These are phyloP conservation scores for Gastrodia elata DNA, from an alignment of 106 monocot genomes.

Conservation along the genomic window DNA sequence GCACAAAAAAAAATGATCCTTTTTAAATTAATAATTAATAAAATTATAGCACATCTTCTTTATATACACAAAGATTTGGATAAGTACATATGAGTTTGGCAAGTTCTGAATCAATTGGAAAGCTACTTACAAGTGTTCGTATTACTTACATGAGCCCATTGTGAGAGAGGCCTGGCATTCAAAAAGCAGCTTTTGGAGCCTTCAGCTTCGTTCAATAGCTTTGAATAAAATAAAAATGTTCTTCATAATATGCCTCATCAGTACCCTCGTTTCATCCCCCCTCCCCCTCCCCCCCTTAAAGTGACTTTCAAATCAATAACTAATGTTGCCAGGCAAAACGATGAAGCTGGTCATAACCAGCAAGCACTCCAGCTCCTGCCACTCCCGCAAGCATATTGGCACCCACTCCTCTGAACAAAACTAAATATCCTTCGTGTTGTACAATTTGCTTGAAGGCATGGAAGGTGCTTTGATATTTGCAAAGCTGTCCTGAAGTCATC, in stretches of 20 bases:
- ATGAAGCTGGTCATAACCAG: conserved; percentile 76
- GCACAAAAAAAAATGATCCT: not conserved
- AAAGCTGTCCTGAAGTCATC: conserved; percentile 70
- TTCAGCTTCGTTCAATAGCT: not conserved
- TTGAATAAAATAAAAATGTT: not conserved
- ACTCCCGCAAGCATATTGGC: conserved; percentile 94
- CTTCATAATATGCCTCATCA: not conserved
- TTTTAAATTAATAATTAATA: not conserved
- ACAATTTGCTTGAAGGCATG: conserved; percentile 64
- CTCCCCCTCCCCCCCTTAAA: conserved; percentile 15
- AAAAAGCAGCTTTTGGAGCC: not conserved
- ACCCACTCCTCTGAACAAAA: conserved; percentile 61
- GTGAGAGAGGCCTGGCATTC: not conserved
- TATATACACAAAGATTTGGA: not conserved
- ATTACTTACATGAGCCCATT: not conserved
- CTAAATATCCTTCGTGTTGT: conserved; percentile 42
- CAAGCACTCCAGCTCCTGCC: conserved; percentile 84
- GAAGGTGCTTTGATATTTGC: conserved; percentile 45
- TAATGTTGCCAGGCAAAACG: conserved; percentile 27
- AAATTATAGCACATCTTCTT: not conserved
- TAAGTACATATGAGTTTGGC: not conserved
- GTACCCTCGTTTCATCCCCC: not conserved
- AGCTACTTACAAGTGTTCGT: conserved; percentile 2
- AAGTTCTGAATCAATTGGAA: not conserved
- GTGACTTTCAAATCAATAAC: conserved; percentile 22